Percentiles rank a stretch among this genome's conserved stretches.
phyloP scores from a whole-genome alignment of 1,284 basidiomycete genomes.

The Phellopilus nigrolimitatus region DNA sequence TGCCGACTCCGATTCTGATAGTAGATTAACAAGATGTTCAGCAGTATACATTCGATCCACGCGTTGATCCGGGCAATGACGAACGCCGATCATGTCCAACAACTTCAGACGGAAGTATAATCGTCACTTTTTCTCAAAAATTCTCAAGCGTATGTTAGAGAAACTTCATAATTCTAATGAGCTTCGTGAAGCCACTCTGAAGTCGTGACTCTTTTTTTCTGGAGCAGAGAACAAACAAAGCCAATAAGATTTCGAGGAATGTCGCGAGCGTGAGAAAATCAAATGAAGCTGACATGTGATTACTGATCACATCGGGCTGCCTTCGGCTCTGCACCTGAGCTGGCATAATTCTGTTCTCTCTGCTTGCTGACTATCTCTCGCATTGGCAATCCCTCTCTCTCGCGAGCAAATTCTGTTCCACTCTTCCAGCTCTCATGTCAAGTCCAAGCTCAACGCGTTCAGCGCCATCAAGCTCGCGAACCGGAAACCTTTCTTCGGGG shows the following conservation, averaged over 20 bases:
- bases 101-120: too few species aligned
- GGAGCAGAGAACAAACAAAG: not conserved
- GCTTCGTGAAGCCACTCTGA: too few species aligned
- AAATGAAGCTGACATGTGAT: conserved; percentile 1
- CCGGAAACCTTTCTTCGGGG: not conserved
- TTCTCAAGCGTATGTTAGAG: too few species aligned
- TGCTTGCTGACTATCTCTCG: not conserved
- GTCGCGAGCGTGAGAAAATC: not conserved
- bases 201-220: not conserved
- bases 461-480: conserved; percentile 1
- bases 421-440: not conserved
- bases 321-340: not conserved
- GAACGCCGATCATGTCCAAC: too few species aligned
- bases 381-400: not conserved
- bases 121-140: too few species aligned
- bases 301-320: not conserved
- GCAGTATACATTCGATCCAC: too few species aligned
- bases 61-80: too few species aligned
- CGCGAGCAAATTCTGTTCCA: not conserved
- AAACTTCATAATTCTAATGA: too few species aligned
- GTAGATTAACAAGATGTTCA: too few species aligned
- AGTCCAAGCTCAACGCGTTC: not conserved
- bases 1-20: too few species aligned
- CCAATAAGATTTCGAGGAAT: conserved; percentile 2
- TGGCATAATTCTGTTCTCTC: not conserved